These are phyloP conservation scores for Rhodotorula diobovata DNA, from an alignment of 768 basidiomycete genomes.

Conservation along the genomic window DNA sequence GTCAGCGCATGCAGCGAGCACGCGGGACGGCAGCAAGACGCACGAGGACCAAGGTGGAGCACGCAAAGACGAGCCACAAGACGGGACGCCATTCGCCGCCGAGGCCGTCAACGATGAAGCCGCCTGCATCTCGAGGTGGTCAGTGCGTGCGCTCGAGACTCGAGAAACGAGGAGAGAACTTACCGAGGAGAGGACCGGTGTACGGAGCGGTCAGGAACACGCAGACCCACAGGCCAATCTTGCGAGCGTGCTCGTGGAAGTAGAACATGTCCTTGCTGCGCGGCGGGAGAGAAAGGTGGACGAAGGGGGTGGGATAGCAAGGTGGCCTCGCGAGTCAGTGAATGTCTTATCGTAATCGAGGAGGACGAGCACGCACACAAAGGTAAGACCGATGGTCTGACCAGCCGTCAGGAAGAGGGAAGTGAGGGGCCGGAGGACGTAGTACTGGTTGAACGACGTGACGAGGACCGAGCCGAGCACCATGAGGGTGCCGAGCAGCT, in stretches of 20 bases:
- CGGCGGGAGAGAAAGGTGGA: neutral
- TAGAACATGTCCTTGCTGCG: slow-evolving; percentile 31
- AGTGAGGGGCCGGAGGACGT: slow-evolving; percentile 38
- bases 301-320: too few species aligned
- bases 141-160: too few species aligned
- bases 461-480: slow-evolving; percentile 35
- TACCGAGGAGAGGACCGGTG: slow-evolving; percentile 1
- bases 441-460: slow-evolving; percentile 25
- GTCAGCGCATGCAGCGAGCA: too few species aligned
- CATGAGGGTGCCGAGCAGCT: slow-evolving; percentile 36
- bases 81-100: slow-evolving; percentile 32
- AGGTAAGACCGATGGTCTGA: slow-evolving; percentile 30
- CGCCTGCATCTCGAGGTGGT: too few species aligned
- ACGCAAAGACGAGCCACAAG: slow-evolving; percentile 39
- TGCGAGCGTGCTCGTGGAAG: slow-evolving; percentile 27
- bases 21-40: too few species aligned
- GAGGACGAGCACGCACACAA: too few species aligned
- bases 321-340: too few species aligned
- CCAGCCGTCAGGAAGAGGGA: slow-evolving; percentile 35
- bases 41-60: slow-evolving; percentile 17
- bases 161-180: too few species aligned
- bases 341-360: too few species aligned
- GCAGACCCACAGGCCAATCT: slow-evolving; percentile 34
- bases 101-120: slow-evolving; percentile 30
- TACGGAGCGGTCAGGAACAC: slow-evolving; percentile 30